These are phyloP conservation scores for Eucommia ulmoides DNA, from an alignment of 257 asterid genomes.

Conservation along the genomic window DNA sequence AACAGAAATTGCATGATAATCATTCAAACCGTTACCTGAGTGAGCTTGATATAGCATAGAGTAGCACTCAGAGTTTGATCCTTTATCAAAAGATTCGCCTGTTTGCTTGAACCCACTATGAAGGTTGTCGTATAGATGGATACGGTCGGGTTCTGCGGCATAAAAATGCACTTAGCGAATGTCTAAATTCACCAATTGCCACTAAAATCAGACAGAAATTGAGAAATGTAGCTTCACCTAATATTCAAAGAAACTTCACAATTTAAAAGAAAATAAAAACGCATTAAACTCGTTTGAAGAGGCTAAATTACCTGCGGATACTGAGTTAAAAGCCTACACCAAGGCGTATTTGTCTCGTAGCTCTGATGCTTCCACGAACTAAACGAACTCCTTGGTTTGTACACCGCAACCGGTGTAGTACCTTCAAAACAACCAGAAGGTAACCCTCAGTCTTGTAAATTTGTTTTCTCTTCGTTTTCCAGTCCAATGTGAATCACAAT, in stretches of 20 bases:
- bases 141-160: conserved; percentile 53
- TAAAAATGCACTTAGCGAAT: not conserved
- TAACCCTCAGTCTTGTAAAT: conserved; percentile 2
- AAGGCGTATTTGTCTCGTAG: conserved; percentile 42
- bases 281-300: not conserved
- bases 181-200: too few relatives aligned
- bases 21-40: conserved; percentile 32
- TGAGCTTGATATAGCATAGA: conserved; percentile 46
- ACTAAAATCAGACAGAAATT: not conserved
- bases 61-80: conserved; percentile 39
- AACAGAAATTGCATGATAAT: not conserved
- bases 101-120: conserved; percentile 54
- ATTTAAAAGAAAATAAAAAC: too few relatives aligned
- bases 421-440: conserved; percentile 19
- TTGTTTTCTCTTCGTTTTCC: not conserved
- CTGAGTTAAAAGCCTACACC: conserved; percentile 70
- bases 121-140: conserved; percentile 39
- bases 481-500: not conserved
- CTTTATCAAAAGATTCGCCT: conserved; percentile 51
- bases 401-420: conserved; percentile 26
- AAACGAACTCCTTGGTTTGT: conserved; percentile 44
- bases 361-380: conserved; percentile 44
- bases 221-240: not conserved
- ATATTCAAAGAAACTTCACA: too few relatives aligned
- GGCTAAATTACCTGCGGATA: conserved; percentile 38